Conservation (phyloP, 169 alveolate genomes). For the Eimeria maxima region DNA sequence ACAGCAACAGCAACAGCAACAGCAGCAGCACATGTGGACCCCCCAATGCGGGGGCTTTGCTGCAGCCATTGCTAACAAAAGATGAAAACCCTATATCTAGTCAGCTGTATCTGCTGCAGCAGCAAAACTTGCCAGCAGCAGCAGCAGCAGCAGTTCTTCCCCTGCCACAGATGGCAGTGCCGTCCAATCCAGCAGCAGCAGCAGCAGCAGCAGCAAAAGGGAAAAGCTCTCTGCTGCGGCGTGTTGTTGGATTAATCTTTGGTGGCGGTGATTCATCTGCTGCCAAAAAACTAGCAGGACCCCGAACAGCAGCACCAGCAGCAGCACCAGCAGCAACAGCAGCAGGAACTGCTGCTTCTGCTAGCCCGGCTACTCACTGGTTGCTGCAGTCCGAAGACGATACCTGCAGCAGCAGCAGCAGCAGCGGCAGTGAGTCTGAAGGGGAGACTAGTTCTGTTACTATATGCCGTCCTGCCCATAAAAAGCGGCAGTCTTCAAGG, state of each 20-base stretch:
- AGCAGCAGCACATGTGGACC: neutral
- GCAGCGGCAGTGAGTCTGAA: slow-evolving; percentile 10
- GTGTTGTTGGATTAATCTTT: neutral
- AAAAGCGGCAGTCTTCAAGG: neutral
- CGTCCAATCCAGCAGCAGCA: neutral
- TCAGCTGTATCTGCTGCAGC: slow-evolving; percentile 55
- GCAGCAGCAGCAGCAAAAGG: slow-evolving; percentile 22
- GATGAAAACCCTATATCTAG: neutral
- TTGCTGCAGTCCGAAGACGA: slow-evolving; percentile 22
- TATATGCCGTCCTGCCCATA: neutral
- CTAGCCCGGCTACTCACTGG: slow-evolving; percentile 12
- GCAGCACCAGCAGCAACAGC: neutral
- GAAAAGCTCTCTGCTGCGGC: neutral
- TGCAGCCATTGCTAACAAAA: slow-evolving; percentile 3
- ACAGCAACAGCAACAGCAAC: neutral
- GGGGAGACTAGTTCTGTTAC: neutral
- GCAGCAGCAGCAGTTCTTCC: slow-evolving; percentile 45
- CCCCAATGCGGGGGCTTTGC: neutral
- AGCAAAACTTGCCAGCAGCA: slow-evolving; percentile 1
- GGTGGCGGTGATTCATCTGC: neutral
- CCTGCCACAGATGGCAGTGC: neutral
- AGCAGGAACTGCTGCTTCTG: neutral
- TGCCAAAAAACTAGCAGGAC: neutral
- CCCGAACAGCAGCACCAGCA: neutral
- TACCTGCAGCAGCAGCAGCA: slow-evolving; percentile 10